A percentile compares a stretch with the other conserved stretches of the same genome.
Conservation (phyloP, 768 basidiomycete genomes). For the Cyclocybe cylindracea region DNA sequence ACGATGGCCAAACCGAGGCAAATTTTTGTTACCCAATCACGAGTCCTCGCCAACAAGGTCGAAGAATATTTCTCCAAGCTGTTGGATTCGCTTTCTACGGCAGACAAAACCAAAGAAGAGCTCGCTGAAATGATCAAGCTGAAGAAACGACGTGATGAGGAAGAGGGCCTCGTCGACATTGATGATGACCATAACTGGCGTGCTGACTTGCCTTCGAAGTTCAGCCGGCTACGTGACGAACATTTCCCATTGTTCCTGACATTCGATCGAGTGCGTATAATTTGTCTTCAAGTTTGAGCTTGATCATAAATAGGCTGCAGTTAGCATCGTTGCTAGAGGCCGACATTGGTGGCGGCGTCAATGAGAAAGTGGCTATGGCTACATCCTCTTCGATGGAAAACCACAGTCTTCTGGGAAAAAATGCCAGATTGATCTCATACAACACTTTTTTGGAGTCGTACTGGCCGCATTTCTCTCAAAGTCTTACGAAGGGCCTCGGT, state of each 20-base stretch:
- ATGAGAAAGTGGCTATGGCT: too few relatives aligned
- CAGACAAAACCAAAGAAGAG: constrained; percentile 39
- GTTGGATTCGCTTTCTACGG: constrained; percentile 43
- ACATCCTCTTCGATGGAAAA: too few relatives aligned
- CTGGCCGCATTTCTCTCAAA: constrained; percentile 61
- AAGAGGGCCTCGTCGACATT: constrained; percentile 33
- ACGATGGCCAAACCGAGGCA: constrained; percentile 55
- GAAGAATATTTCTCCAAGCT: constrained; percentile 64
- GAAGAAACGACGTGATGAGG: constrained; percentile 19
- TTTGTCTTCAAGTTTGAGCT: constrained; percentile 30
- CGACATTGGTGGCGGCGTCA: constrained; percentile 49
- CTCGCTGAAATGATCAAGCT: constrained; percentile 30
- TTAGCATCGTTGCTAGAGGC: constrained; percentile 39
- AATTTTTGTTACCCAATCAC: constrained; percentile 73
- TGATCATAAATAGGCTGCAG: neutral
- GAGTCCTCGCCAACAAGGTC: constrained; percentile 67
- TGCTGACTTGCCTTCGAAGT: constrained; percentile 49
- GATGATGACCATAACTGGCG: constrained; percentile 49
- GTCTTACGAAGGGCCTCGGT: constrained; percentile 56
- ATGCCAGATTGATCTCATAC: constrained; percentile 40
- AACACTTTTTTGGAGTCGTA: constrained; percentile 49
- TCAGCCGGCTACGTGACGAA: constrained; percentile 50
- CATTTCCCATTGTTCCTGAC: constrained; percentile 76
- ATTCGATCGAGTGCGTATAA: constrained; percentile 52
- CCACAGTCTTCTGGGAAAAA: neutral